Conservation (phyloP, 345 rosid genomes). For the Raphanus sativus region DNA sequence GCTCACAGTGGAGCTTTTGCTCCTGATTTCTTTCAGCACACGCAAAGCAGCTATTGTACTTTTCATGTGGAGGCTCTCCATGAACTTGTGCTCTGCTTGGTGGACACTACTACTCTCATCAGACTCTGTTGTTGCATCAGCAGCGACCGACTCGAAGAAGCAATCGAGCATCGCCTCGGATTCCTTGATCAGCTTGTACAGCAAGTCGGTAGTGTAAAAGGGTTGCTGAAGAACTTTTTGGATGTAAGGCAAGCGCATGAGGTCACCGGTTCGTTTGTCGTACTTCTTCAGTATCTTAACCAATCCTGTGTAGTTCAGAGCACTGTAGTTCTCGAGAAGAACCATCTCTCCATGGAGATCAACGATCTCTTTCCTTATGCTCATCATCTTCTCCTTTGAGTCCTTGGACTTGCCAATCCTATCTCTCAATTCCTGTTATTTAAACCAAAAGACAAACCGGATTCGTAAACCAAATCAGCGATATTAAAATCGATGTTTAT, state of each 20-base stretch:
- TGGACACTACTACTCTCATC: constrained; percentile 21
- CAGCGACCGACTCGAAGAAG: constrained; percentile 47
- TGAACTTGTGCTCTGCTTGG: constrained; percentile 57
- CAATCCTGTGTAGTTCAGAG: constrained; percentile 97
- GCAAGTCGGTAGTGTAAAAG: constrained; percentile 85
- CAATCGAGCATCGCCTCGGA: constrained; percentile 79
- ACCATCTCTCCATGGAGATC: constrained; percentile 99
- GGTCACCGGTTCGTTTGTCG: constrained; percentile 91
- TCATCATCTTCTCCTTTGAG: constrained; percentile 59
- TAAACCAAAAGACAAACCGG: no score
- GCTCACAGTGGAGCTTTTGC: constrained; percentile 83
- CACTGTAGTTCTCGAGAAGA: constrained; percentile 89
- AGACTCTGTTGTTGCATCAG: constrained; percentile 25
- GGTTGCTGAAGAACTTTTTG: constrained; percentile 92
- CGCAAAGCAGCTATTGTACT: constrained; percentile 77
- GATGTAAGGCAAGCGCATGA: constrained; percentile 85
- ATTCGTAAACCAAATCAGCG: no score
- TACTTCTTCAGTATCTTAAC: constrained; percentile 93
- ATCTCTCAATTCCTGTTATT: constrained; percentile 71
- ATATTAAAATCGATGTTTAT: no score
- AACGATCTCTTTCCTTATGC: constrained; percentile 73
- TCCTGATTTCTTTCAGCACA: constrained; percentile 74
- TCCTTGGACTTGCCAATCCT: constrained; percentile 54
- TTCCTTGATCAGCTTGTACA: constrained; percentile 77
- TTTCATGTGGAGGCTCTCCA: constrained; percentile 81